Percentiles rank a stretch among this genome's conserved stretches.
Conservation (phyloP, 2,329 filamentous ascomycete species). For the Trichoderma koningiopsis region DNA sequence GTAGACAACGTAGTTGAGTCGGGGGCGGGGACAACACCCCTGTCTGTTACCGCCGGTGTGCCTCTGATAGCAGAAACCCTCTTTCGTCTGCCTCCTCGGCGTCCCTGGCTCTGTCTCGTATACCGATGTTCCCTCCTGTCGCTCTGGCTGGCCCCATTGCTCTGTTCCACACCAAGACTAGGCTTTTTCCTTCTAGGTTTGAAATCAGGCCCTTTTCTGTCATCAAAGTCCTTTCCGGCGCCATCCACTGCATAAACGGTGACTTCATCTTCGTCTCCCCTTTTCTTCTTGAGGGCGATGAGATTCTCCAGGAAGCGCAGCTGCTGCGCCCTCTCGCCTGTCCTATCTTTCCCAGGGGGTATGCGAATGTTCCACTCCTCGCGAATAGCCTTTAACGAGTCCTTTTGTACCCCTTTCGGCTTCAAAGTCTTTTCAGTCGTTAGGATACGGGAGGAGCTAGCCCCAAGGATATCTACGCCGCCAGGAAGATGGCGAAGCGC, state of each 20-base stretch:
- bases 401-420: slow-evolving; percentile 44
- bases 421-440: slow-evolving; percentile 65
- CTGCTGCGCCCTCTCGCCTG: slow-evolving; percentile 51
- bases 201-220: slow-evolving; percentile 46
- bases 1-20: slow-evolving; percentile 34
- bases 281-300: slow-evolving; percentile 64
- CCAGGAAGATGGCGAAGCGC: slow-evolving; percentile 54
- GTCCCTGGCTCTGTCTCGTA: slow-evolving; percentile 27
- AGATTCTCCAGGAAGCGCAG: slow-evolving; percentile 66
- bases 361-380: slow-evolving; percentile 49
- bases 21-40: neutral
- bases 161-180: slow-evolving; percentile 24
- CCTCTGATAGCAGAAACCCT: slow-evolving; percentile 25
- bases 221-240: slow-evolving; percentile 45
- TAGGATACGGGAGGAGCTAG: slow-evolving; percentile 68
- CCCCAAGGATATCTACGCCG: slow-evolving; percentile 71
- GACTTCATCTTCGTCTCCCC: slow-evolving; percentile 66
- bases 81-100: slow-evolving; percentile 20
- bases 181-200: slow-evolving; percentile 38
- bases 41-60: slow-evolving; percentile 23
- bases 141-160: slow-evolving; percentile 32
- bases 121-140: slow-evolving; percentile 23
- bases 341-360: slow-evolving; percentile 49
- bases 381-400: slow-evolving; percentile 44
- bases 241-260: slow-evolving; percentile 58